Percentiles rank a stretch among this genome's conserved stretches.
Evolutionary conservation across 1,284 basidiomycete species (phyloP).

Genomic region (Cerrena zonata): DNA sequence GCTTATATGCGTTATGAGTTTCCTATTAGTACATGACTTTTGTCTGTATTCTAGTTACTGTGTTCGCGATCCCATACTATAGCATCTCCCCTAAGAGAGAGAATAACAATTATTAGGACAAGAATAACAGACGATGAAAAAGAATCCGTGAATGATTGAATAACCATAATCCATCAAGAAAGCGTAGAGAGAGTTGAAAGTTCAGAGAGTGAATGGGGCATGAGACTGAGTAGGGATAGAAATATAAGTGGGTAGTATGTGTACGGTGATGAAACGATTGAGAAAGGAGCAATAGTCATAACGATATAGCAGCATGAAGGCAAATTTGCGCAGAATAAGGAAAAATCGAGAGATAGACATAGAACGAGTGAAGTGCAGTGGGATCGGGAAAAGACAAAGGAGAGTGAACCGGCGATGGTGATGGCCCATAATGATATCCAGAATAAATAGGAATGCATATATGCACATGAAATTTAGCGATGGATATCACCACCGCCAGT

Average conservation of each 20-base stretch:
- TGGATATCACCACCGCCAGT: neutral
- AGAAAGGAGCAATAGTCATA: neutral
- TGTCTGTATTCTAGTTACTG: constrained; percentile 1
- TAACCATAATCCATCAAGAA: neutral
- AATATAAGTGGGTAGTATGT: neutral
- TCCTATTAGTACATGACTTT: neutral
- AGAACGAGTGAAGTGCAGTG: neutral
- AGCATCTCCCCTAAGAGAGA: neutral
- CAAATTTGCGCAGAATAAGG: neutral
- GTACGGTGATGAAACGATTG: neutral
- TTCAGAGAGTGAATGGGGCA: neutral
- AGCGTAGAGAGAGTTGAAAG: neutral
- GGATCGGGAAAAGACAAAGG: neutral
- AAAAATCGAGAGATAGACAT: neutral
- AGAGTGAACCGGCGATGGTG: neutral
- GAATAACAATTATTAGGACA: neutral
- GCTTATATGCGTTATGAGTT: neutral
- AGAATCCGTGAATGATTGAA: neutral
- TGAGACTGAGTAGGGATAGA: neutral
- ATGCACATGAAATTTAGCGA: neutral
- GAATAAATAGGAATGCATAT: neutral
- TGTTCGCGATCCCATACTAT: neutral
- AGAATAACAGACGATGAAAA: neutral
- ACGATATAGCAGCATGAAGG: neutral
- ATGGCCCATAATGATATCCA: neutral